phyloP scores from a whole-genome alignment of 1,284 basidiomycete species.

The Fomitopsis pinicola region DNA sequence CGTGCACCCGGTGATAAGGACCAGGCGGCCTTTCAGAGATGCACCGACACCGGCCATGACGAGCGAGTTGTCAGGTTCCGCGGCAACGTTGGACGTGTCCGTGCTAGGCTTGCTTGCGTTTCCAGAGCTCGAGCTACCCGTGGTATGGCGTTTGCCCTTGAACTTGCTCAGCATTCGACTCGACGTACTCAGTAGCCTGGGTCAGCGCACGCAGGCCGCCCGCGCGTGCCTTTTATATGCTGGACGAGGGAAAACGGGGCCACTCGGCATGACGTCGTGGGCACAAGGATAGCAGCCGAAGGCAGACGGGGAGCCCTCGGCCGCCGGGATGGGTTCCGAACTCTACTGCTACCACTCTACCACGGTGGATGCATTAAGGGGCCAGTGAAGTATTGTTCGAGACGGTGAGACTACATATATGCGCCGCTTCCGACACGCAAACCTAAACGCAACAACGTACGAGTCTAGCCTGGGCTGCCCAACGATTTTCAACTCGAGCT shows the following conservation, averaged over 20 bases:
- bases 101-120: not conserved
- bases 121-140: not conserved
- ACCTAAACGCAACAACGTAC: no score
- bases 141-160: not conserved
- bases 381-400: not conserved
- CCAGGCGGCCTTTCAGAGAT: slow-evolving; percentile 17
- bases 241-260: not conserved
- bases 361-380: not conserved
- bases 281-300: not conserved
- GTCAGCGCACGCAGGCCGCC: not conserved
- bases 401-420: not conserved
- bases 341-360: not conserved
- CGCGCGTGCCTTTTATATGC: not conserved
- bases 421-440: no score
- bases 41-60: slow-evolving; percentile 5
- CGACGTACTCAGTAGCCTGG: not conserved
- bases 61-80: not conserved
- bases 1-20: slow-evolving; percentile 30
- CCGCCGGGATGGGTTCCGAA: not conserved
- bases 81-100: not conserved
- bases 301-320: not conserved
- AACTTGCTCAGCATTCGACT: not conserved
- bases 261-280: not conserved
- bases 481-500: no score
- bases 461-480: no score